Conservation (phyloP, 176 grass and related monocot genomes). For the Paspalum notatum region DNA sequence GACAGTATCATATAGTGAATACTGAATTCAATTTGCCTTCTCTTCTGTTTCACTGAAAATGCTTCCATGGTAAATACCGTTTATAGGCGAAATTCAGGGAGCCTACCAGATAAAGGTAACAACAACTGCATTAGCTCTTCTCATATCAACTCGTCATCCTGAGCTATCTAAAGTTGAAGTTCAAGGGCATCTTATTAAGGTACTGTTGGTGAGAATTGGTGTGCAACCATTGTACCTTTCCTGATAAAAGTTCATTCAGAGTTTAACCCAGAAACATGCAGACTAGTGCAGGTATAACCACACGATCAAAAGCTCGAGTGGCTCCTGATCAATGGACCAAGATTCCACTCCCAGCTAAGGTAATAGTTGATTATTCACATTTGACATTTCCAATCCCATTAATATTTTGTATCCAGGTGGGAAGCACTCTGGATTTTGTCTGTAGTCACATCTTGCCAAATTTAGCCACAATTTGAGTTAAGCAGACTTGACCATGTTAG, state of each 20-base stretch:
- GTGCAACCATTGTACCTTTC: conserved; percentile 22
- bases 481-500: background rate
- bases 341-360: conserved; percentile 84
- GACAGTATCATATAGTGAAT: conserved; percentile 9
- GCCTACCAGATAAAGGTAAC: conserved; percentile 98
- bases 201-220: conserved; percentile 42
- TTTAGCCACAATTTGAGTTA: background rate
- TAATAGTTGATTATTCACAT: conserved; percentile 42
- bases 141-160: conserved; percentile 67
- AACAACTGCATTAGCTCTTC: conserved; percentile 84
- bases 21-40: conserved; percentile 7
- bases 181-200: conserved; percentile 92
- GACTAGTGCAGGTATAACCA: conserved; percentile 83
- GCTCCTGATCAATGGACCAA: conserved; percentile 78
- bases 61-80: conserved; percentile 26
- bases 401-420: conserved; percentile 20
- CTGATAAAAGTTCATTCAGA: conserved; percentile 16
- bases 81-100: conserved; percentile 93
- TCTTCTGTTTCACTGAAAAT: background rate
- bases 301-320: conserved; percentile 79
- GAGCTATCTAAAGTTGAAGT: conserved; percentile 87
- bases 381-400: conserved; percentile 20
- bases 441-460: background rate
- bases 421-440: conserved; percentile 5
- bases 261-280: conserved; percentile 40